These are phyloP conservation scores for Coprinopsis cinerea DNA, from an alignment of 768 basidiomycete genomes.

Conservation along the genomic window DNA sequence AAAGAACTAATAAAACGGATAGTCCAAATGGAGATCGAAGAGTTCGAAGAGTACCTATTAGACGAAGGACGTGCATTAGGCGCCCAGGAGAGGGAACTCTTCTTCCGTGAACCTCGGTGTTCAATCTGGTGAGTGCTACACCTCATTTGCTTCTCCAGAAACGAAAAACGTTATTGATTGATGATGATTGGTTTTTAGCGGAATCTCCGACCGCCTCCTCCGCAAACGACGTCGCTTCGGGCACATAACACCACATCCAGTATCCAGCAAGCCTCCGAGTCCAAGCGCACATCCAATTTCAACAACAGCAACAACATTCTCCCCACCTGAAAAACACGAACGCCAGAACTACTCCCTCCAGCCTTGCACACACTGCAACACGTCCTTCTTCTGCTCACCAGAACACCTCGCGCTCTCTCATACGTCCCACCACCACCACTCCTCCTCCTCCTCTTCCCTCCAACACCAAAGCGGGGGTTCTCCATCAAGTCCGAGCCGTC, in stretches of 20 bases:
- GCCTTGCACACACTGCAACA: conserved; percentile 22
- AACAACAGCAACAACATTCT: not conserved
- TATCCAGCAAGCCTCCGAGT: not conserved
- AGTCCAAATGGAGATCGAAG: conserved; percentile 8
- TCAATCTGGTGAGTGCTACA: conserved; percentile 21
- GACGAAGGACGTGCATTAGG: conserved; percentile 12
- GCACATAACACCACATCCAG: not conserved
- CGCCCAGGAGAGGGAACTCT: conserved; percentile 20
- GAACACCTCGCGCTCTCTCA: conserved; percentile 19
- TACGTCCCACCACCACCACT: conserved; percentile 17
- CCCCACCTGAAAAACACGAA: conserved; percentile 3
- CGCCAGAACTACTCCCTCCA: conserved; percentile 9
- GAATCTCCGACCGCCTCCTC: conserved; percentile 22
- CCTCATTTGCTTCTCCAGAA: not conserved
- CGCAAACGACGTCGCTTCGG: conserved; percentile 15
- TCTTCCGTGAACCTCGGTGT: conserved; percentile 25
- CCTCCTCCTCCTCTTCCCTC: too few species aligned
- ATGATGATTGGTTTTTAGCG: conserved; percentile 11
- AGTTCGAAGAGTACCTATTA: conserved; percentile 10
- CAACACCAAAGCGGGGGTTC: too few species aligned
- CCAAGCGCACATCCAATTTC: too few species aligned
- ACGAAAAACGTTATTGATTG: not conserved
- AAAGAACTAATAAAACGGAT: conserved; percentile 14
- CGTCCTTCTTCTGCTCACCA: conserved; percentile 26
- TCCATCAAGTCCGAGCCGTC: too few species aligned